Percentiles rank a stretch among this genome's conserved stretches.
Evolutionary conservation across 805 yeast species (phyloP).

Genomic region (Scheffersomyces stipitis): DNA sequence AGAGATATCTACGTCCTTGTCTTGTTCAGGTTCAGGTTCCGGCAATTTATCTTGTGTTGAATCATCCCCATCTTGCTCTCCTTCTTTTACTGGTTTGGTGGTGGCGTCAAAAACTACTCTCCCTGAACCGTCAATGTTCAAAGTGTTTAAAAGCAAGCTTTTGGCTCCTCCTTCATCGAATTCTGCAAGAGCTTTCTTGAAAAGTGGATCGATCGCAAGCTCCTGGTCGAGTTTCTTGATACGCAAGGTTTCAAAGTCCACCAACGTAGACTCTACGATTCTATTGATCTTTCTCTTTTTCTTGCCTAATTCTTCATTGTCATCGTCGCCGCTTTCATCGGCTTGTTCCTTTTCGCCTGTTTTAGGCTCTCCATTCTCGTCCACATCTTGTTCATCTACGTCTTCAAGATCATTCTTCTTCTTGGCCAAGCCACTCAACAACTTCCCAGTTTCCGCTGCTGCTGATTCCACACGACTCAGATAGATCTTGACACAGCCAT

Average conservation of each 20-base stretch:
- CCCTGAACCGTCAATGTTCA: constrained; percentile 51
- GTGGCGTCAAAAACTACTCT: constrained; percentile 69
- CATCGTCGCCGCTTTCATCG: constrained; percentile 11
- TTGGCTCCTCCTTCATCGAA: constrained; percentile 85
- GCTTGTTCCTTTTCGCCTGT: constrained; percentile 20
- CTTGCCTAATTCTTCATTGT: constrained; percentile 16
- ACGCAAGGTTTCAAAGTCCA: constrained; percentile 49
- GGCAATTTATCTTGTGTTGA: constrained; percentile 10
- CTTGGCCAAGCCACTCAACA: constrained; percentile 26
- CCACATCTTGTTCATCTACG: constrained; percentile 4
- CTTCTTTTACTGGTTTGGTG: constrained; percentile 26
- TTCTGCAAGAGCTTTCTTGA: constrained; percentile 71
- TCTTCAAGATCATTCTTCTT: constrained; percentile 13
- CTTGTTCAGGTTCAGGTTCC: constrained; percentile 7
- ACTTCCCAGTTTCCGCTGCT: constrained; percentile 36
- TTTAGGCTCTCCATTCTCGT: constrained; percentile 8
- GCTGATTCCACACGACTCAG: constrained; percentile 36
- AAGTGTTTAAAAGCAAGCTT: constrained; percentile 61
- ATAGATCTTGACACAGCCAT: constrained; percentile 39
- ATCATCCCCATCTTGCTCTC: constrained; percentile 12
- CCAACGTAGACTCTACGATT: constrained; percentile 45
- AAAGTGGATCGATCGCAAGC: constrained; percentile 68
- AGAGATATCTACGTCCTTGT: constrained; percentile 19
- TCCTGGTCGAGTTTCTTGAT: constrained; percentile 63
- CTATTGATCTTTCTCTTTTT: constrained; percentile 30